These are phyloP conservation scores for Mortierella sp. DNA, from an alignment of 371 early-diverging fungal genomes.

Conservation along the genomic window DNA sequence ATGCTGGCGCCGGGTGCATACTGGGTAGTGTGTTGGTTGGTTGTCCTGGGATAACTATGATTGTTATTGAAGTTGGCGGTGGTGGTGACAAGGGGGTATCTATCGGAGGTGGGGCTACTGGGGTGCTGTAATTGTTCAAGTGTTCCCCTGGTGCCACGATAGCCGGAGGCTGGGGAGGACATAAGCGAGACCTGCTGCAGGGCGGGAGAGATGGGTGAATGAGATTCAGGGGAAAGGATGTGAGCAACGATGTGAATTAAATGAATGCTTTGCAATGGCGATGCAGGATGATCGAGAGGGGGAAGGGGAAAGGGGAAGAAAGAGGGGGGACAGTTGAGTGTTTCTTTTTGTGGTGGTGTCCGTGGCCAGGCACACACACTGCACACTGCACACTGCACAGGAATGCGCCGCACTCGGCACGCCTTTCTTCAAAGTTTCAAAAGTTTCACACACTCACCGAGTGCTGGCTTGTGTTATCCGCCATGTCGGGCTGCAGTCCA, in stretches of 20 bases:
- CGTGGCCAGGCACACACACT: too few relatives aligned
- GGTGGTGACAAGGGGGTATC: not conserved
- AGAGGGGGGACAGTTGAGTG: not conserved
- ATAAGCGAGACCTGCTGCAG: slow-evolving; percentile 4
- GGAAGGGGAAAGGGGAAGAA: not conserved
- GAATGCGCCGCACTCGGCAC: not conserved
- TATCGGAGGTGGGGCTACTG: not conserved
- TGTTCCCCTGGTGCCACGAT: not conserved
- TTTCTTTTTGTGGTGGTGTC: too few relatives aligned
- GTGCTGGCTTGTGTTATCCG: slow-evolving; percentile 6
- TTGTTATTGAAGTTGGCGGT: slow-evolving; percentile 8
- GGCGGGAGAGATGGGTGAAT: not conserved
- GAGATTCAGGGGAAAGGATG: not conserved
- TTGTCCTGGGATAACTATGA: not conserved
- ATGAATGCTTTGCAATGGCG: too few relatives aligned
- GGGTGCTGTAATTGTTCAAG: not conserved
- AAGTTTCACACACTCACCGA: slow-evolving; percentile 13
- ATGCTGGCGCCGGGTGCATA: too few relatives aligned
- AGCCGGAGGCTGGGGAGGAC: not conserved
- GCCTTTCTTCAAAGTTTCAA: not conserved
- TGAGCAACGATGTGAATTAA: too few relatives aligned
- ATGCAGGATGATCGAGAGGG: not conserved
- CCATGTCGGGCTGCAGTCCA: not conserved
- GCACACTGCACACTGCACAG: not conserved
- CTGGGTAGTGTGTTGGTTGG: slow-evolving; percentile 15